These are phyloP conservation scores for Sporothrix luriei DNA, from an alignment of 2,329 filamentous ascomycete species.

Conservation along the genomic window DNA sequence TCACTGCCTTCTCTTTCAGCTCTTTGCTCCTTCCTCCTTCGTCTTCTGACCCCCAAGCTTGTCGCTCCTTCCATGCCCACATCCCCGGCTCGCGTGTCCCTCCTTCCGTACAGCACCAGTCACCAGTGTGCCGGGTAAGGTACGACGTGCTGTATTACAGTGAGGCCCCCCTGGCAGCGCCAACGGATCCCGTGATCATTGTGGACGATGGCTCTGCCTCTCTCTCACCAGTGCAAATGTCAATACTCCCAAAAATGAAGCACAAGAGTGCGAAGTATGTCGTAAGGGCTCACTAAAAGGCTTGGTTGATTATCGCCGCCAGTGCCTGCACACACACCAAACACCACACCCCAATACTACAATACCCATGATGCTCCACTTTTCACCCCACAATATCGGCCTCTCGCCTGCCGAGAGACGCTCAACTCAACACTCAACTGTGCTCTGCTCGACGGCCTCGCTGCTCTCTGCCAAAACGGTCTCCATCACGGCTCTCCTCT, in stretches of 20 bases:
- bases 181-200: neutral
- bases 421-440: neutral
- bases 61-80: neutral
- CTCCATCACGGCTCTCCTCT: too few species aligned
- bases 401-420: conserved; percentile 23
- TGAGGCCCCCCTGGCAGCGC: too few species aligned
- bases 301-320: neutral
- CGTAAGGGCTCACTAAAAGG: neutral
- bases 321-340: neutral
- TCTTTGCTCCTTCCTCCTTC: conserved; percentile 11
- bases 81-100: neutral
- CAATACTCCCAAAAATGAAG: too few species aligned
- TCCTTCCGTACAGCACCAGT: conserved; percentile 13
- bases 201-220: neutral
- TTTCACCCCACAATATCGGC: conserved; percentile 20
- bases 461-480: neutral
- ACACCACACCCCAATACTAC: neutral
- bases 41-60: neutral
- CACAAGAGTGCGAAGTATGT: too few species aligned
- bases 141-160: neutral
- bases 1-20: neutral
- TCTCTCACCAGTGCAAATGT: neutral
- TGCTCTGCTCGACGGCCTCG: neutral
- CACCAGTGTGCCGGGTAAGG: neutral
- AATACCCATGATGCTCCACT: neutral